Base-by-base conservation (phyloP, 805 yeast species). In the Pichia kluyveri region DNA sequence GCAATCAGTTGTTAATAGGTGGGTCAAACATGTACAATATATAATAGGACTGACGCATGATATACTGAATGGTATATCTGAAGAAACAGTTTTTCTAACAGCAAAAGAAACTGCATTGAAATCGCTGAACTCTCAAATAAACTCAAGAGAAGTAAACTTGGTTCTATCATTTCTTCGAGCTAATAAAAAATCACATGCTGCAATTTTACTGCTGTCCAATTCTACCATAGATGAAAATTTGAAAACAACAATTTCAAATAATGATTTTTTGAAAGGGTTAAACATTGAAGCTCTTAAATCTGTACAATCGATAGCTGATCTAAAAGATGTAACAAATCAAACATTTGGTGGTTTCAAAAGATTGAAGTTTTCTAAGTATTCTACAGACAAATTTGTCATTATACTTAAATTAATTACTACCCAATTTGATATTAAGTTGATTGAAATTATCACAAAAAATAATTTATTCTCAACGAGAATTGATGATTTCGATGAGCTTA, bases 111-210 rank as follows among this genome's bases (percentile, higher is more conserved):
- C 64, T 2, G 81, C 86, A 0, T 67, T 90, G 40, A 49, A 55
- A 3, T 67, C 79, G 1, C 70, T 86, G 0, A 75, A 77, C 46
- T 68, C 69, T 1, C 96, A 88, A 58, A 62, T 86, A 1, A 62
- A 70, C 4, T 68, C 77, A 1, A 70, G 72, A 0, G 81, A 77
- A 36, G 76, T 87, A 1, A 66, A 63, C 19, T 60, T 75, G 9
- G 79, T 93, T 0, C 63, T 88, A 14, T 77, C 75, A 1, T 67
- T 85, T 0, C 68, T 90, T 47, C 76, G 77, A 50, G 67, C 73
- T 15, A 88, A 89, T 3, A 89, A 86, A 55, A 70, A 97, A 53
- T 86, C 82, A 58, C 95, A 86, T 60, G 82, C 87, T 1, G 82
- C 90, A 0, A 76, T 79, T n/a, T 73, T 83, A 36, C 83, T 86